These are phyloP conservation scores for Nigrospora oryzae DNA, from an alignment of 2,329 filamentous ascomycete genomes.

Conservation along the genomic window DNA sequence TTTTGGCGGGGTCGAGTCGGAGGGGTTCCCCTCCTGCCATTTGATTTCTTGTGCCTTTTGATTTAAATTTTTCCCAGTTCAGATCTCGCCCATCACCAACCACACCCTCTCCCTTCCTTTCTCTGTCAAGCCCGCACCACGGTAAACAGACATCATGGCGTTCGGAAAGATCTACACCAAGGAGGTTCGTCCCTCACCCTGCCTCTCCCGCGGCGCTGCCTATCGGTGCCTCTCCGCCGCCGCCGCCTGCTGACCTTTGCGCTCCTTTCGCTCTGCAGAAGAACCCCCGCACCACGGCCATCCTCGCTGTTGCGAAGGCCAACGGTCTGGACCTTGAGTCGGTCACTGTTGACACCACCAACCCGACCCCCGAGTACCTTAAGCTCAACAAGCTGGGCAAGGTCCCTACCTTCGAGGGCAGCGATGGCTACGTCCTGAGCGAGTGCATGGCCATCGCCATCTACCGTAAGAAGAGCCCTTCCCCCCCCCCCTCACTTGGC, in stretches of 20 bases:
- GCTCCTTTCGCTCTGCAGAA: conserved; percentile 2
- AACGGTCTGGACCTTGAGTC: conserved; percentile 90
- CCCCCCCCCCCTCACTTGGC: too few species aligned
- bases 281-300: conserved; percentile 82
- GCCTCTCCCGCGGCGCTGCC: conserved; percentile 4
- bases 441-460: conserved; percentile 94
- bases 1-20: too few species aligned
- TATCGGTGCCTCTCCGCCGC: conserved; percentile 1
- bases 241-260: neutral
- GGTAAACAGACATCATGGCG: conserved; percentile 52
- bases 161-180: conserved; percentile 97
- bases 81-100: neutral
- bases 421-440: conserved; percentile 81
- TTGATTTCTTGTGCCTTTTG: too few species aligned
- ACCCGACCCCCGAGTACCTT: conserved; percentile 67
- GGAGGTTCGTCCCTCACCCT: conserved; percentile 45
- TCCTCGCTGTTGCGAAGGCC: conserved; percentile 92
- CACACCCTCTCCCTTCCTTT: conserved; percentile 5
- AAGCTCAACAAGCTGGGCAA: conserved; percentile 83
- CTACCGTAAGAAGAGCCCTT: conserved; percentile 63
- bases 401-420: conserved; percentile 85
- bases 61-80: neutral
- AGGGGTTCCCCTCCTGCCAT: too few species aligned
- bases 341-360: conserved; percentile 60
- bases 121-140: conserved; percentile 10